Conservation (phyloP, 805 yeast genomes). For the Yarrowia phangngaensis region DNA sequence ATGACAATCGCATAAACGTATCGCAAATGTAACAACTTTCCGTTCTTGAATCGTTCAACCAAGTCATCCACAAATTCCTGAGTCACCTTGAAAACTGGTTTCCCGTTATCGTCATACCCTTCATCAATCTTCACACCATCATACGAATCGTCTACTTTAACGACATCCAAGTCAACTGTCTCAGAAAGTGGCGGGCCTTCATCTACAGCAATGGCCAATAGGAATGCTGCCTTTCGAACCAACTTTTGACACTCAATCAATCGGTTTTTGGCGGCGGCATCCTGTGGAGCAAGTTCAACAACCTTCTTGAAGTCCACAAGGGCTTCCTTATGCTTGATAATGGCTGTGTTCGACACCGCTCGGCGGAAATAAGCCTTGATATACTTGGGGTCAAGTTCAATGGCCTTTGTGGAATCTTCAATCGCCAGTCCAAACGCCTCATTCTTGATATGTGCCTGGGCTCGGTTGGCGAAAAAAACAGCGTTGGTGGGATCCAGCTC, state of each 20-base stretch:
- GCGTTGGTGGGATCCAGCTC: slow-evolving; percentile 56
- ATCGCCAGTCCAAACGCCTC: slow-evolving; percentile 87
- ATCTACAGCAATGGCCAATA: slow-evolving; percentile 76
- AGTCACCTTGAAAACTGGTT: slow-evolving; percentile 45
- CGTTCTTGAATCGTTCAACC: slow-evolving; percentile 68
- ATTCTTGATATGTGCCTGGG: slow-evolving; percentile 79
- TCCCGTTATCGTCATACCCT: slow-evolving; percentile 38
- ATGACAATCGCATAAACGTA: slow-evolving; percentile 79
- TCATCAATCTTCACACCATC: slow-evolving; percentile 56
- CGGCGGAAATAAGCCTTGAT: slow-evolving; percentile 82
- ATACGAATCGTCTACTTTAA: slow-evolving; percentile 53
- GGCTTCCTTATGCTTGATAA: slow-evolving; percentile 71
- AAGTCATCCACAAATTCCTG: slow-evolving; percentile 57
- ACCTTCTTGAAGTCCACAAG: slow-evolving; percentile 63
- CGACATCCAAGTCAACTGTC: slow-evolving; percentile 35
- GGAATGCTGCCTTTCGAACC: slow-evolving; percentile 72
- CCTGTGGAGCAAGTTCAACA: slow-evolving; percentile 60
- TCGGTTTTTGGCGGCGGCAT: slow-evolving; percentile 60
- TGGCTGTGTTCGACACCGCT: slow-evolving; percentile 75
- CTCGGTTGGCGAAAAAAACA: slow-evolving; percentile 75
- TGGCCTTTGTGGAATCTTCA: slow-evolving; percentile 68
- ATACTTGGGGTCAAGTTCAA: slow-evolving; percentile 61
- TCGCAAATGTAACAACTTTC: slow-evolving; percentile 70
- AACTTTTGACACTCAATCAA: slow-evolving; percentile 60
- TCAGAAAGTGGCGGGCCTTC: slow-evolving; percentile 52